Conservation (phyloP, 2,329 filamentous ascomycete genomes). For the Aspergillus uvarum region DNA sequence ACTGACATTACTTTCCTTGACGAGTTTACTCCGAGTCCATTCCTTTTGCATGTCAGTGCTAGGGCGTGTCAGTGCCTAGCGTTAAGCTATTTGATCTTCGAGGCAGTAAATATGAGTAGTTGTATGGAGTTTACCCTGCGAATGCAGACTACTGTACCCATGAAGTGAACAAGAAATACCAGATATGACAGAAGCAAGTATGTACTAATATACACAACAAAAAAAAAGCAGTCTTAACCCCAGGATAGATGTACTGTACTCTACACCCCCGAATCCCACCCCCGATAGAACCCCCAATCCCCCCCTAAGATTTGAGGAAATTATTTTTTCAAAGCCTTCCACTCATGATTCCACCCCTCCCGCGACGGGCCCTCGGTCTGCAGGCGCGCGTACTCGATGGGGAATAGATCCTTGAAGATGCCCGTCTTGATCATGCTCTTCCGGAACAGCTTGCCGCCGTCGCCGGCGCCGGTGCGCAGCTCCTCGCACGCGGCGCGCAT, state of each 20-base stretch:
- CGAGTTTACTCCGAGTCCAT: conserved; percentile 30
- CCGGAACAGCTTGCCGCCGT: conserved; percentile 68
- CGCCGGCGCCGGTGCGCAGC: conserved; percentile 57
- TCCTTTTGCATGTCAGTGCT: conserved; percentile 21
- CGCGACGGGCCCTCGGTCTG: conserved; percentile 77
- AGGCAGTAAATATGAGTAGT: not conserved
- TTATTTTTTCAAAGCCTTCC: conserved; percentile 60
- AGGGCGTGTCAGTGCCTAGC: not conserved
- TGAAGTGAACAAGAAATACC: too few relatives aligned
- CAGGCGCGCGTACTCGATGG: conserved; percentile 76
- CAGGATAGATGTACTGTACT: too few relatives aligned
- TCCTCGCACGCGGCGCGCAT: conserved; percentile 88
- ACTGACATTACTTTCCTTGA: conserved; percentile 22
- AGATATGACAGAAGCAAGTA: too few relatives aligned
- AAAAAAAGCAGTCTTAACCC: too few relatives aligned
- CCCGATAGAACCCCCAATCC: too few relatives aligned
- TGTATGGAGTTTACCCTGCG: not conserved
- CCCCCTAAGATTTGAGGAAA: not conserved
- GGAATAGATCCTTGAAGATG: conserved; percentile 71
- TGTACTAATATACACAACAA: too few relatives aligned
- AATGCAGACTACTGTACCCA: too few relatives aligned
- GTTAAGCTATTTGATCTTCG: not conserved
- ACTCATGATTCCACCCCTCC: conserved; percentile 88
- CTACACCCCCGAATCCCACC: too few relatives aligned
- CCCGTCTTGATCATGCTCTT: conserved; percentile 90